These are phyloP conservation scores for Scheffersomyces quercinus DNA, from an alignment of 1,139 yeast genomes.

Conservation along the genomic window DNA sequence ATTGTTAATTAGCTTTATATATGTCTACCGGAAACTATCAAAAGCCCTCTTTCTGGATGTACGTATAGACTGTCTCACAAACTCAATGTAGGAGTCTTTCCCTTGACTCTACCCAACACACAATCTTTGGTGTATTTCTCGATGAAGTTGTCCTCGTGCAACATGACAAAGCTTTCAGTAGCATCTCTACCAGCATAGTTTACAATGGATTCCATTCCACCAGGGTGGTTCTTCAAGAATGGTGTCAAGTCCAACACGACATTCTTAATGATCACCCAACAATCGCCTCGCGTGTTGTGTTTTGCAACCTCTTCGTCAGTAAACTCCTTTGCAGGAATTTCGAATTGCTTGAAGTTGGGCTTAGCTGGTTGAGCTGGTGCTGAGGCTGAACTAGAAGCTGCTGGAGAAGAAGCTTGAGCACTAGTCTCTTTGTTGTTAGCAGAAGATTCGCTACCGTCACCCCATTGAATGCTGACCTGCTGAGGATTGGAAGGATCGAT, in stretches of 20 bases:
- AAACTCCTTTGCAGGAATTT: conserved; percentile 45
- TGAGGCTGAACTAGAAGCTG: conserved; percentile 5
- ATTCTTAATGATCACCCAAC: conserved; percentile 89
- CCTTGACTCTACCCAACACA: conserved; percentile 53
- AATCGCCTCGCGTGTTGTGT: conserved; percentile 62
- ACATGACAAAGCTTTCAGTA: conserved; percentile 72
- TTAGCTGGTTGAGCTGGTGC: conserved; percentile 4
- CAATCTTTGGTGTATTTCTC: conserved; percentile 47
- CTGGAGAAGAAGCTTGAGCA: conserved; percentile 4
- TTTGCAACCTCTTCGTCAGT: conserved; percentile 59
- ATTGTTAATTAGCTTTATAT: too few relatives aligned
- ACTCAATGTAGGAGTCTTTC: conserved; percentile 42
- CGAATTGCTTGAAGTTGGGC: conserved; percentile 17
- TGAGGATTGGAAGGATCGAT: conserved; percentile 40
- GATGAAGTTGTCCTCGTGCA: conserved; percentile 56
- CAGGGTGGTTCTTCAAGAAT: conserved; percentile 83
- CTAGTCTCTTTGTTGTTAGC: background rate
- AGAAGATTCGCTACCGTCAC: background rate
- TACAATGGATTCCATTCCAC: conserved; percentile 74
- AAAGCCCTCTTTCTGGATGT: too few relatives aligned
- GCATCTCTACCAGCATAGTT: conserved; percentile 91
- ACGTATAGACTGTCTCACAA: conserved; percentile 9
- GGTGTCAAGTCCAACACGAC: conserved; percentile 82
- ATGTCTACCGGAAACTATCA: too few relatives aligned
- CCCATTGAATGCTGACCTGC: conserved; percentile 33